A percentile compares a stretch with the other conserved stretches of the same genome.
Conservation (phyloP, 495 filamentous ascomycete species). For the Talaromyces adpressus region DNA sequence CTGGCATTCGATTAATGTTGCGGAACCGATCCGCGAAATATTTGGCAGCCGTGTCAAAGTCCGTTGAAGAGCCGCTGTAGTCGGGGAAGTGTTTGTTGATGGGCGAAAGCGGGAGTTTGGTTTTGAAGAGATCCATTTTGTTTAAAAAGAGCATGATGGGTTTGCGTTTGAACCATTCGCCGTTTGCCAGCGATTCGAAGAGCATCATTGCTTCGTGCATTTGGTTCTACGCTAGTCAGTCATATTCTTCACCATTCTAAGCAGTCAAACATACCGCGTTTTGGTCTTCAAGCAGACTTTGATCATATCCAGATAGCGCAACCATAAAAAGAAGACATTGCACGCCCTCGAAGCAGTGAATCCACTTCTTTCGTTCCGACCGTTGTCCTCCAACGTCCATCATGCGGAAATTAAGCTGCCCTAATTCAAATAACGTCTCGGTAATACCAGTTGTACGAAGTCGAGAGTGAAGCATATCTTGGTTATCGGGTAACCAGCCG, state of each 20-base stretch:
- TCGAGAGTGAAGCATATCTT: constrained; percentile 90
- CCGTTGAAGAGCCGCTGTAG: constrained; percentile 56
- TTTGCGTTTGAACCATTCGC: constrained; percentile 94
- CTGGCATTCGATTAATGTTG: constrained; percentile 74
- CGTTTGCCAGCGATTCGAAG: constrained; percentile 95
- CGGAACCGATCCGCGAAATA: constrained; percentile 91
- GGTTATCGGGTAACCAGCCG: constrained; percentile 89
- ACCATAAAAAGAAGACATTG: constrained; percentile 90
- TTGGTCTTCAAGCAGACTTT: constrained; percentile 94
- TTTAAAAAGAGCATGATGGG: constrained; percentile 97
- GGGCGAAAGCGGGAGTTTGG: constrained; percentile 72
- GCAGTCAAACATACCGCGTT: constrained; percentile 65
- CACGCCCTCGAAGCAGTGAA: constrained; percentile 98
- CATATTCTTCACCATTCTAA: too few relatives aligned
- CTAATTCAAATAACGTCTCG: constrained; percentile 92
- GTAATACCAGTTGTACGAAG: constrained; percentile 95
- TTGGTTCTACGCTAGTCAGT: constrained; percentile 65
- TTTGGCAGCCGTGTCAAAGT: constrained; percentile 58
- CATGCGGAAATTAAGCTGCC: constrained; percentile 94
- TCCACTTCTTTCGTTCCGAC: constrained; percentile 99
- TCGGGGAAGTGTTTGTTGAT: constrained; percentile 92
- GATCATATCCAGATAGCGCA: constrained; percentile 94
- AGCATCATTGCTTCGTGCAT: constrained; percentile 99
- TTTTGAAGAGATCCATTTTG: constrained; percentile 97
- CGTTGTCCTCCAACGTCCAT: constrained; percentile 97